Evolutionary conservation across 2,329 filamentous ascomycete genomes (phyloP).

Genomic region (Phoma sp.): DNA sequence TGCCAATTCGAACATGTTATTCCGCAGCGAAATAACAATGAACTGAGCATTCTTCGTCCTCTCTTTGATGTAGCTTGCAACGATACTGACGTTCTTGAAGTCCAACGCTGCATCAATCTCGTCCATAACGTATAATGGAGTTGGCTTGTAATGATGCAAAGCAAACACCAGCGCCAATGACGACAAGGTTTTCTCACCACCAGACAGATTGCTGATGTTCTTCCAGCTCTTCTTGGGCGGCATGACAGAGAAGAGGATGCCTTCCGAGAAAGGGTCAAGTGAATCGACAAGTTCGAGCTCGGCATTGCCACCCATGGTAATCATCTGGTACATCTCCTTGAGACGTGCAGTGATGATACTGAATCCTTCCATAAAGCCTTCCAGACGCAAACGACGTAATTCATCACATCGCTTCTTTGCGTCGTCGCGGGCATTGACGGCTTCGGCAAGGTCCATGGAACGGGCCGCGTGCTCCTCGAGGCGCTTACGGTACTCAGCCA

Average conservation of each 20-base stretch:
- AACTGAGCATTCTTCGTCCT: slow-evolving; percentile 99
- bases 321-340: slow-evolving; percentile 99
- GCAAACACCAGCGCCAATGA: slow-evolving; percentile 97
- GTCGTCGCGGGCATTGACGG: slow-evolving; percentile 77
- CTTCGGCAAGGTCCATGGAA: slow-evolving; percentile 81
- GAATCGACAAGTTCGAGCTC: slow-evolving; percentile 97
- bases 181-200: slow-evolving; percentile 96
- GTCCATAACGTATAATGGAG: slow-evolving; percentile 98
- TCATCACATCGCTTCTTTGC: slow-evolving; percentile 94
- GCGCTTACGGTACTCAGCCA: slow-evolving; percentile 85
- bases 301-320: slow-evolving; percentile 98
- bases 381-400: slow-evolving; percentile 83
- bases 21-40: slow-evolving; percentile 94
- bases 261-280: slow-evolving; percentile 94
- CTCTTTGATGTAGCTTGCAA: slow-evolving; percentile 99
- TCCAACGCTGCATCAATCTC: slow-evolving; percentile 98
- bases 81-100: slow-evolving; percentile 97
- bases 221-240: slow-evolving; percentile 99
- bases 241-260: slow-evolving; percentile 97
- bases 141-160: slow-evolving; percentile 96
- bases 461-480: slow-evolving; percentile 82
- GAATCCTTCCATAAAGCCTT: slow-evolving; percentile 99
- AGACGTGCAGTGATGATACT: slow-evolving; percentile 89
- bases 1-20: slow-evolving; percentile 99
- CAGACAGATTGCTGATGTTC: slow-evolving; percentile 94